Percentiles rank a stretch among this genome's conserved stretches.
Evolutionary conservation across 805 yeast species (phyloP).

Genomic region (Groenewaldozyma salmanticensis): DNA sequence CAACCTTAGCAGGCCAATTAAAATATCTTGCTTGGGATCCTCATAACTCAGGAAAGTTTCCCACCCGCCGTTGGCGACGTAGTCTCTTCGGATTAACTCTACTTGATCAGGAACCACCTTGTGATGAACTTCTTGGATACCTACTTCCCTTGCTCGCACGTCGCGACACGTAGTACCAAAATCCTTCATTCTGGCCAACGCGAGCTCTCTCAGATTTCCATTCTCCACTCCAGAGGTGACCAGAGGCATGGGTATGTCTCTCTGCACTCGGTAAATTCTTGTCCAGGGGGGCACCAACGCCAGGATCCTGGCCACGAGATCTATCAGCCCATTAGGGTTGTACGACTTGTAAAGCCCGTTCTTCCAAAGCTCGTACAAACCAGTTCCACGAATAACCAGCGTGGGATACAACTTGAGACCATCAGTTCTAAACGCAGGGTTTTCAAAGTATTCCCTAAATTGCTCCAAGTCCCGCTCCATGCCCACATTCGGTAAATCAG

Average conservation of each 20-base stretch:
- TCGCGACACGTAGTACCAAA: conserved; percentile 94
- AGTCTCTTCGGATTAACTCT: conserved; percentile 88
- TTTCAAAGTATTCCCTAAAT: conserved; percentile 92
- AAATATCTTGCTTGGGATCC: conserved; percentile 92
- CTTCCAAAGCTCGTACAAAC: conserved; percentile 94
- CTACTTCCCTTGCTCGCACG: conserved; percentile 96
- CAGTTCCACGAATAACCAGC: conserved; percentile 93
- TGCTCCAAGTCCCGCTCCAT: conserved; percentile 97
- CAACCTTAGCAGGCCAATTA: conserved; percentile 81
- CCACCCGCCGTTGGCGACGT: conserved; percentile 98
- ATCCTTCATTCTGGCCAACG: conserved; percentile 95
- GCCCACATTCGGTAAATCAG: conserved; percentile 96
- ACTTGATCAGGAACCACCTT: conserved; percentile 96
- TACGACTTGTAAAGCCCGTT: conserved; percentile 90
- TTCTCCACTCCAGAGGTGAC: conserved; percentile 97
- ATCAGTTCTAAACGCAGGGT: conserved; percentile 94
- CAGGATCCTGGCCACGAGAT: conserved; percentile 88
- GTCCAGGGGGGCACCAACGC: conserved; percentile 99
- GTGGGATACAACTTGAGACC: conserved; percentile 95
- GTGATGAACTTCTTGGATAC: conserved; percentile 96
- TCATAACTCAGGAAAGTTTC: conserved; percentile 94
- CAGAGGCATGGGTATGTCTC: conserved; percentile 98
- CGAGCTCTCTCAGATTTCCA: conserved; percentile 91
- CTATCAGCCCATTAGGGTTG: conserved; percentile 88
- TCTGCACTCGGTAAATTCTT: conserved; percentile 92